phyloP scores from a whole-genome alignment of 345 rosid genomes.

The Noccaea bulbosa region DNA sequence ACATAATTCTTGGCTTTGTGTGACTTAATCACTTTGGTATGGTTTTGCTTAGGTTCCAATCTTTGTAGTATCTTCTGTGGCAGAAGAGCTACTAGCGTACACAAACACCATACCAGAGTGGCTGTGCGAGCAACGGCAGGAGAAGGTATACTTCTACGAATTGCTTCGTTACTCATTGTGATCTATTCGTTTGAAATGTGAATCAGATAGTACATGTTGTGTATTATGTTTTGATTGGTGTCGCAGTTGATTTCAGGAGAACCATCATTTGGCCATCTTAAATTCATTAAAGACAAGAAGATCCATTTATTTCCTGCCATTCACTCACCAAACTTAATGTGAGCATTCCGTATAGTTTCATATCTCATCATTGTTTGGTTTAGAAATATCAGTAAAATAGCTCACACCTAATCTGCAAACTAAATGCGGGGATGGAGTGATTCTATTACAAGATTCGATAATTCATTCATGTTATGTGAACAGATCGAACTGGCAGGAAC shows the following conservation, averaged over 20 bases:
- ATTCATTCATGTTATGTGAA: constrained; percentile 35
- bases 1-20: constrained; percentile 3
- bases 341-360: constrained; percentile 38
- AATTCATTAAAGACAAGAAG: constrained; percentile 63
- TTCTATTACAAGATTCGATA: constrained; percentile 2
- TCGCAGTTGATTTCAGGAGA: constrained; percentile 82
- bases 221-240: constrained; percentile 41
- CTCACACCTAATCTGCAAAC: neutral
- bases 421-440: neutral
- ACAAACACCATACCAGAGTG: constrained; percentile 81
- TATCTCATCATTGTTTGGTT: constrained; percentile 14
- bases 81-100: constrained; percentile 77
- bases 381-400: constrained; percentile 14
- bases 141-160: constrained; percentile 56
- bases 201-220: constrained; percentile 3
- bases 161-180: too few relatives aligned
- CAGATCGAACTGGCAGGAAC: constrained; percentile 83
- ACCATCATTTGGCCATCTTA: constrained; percentile 66
- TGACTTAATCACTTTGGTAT: constrained; percentile 18
- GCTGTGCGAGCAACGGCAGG: constrained; percentile 77
- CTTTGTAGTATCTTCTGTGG: constrained; percentile 71
- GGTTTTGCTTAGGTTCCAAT: constrained; percentile 68
- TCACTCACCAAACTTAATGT: constrained; percentile 77
- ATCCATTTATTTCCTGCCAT: constrained; percentile 70
- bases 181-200: neutral